Percentiles rank a stretch among this genome's conserved stretches.
phyloP scores from a whole-genome alignment of 305 asterid species.

The Fraxinus angustifolia region DNA sequence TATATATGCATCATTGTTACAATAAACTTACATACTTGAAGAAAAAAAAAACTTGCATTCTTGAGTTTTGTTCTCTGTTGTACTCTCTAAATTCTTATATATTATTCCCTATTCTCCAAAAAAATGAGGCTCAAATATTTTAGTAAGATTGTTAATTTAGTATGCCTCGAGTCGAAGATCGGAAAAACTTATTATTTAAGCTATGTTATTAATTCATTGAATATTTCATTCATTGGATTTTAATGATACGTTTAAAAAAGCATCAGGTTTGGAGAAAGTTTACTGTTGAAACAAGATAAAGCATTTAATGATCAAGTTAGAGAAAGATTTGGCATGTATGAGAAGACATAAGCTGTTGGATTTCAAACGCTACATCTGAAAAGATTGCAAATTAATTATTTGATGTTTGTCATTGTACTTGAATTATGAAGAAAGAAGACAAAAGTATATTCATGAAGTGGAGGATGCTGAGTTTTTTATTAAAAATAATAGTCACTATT shows the following conservation, averaged over 20 bases:
- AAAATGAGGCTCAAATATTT: no score
- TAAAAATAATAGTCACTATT: background rate
- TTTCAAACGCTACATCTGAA: background rate
- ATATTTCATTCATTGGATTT: no score
- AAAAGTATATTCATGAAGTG: background rate
- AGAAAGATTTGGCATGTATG: background rate
- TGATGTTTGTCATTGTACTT: background rate
- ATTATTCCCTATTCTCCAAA: no score
- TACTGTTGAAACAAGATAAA: background rate
- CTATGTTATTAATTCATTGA: background rate
- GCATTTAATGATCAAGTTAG: background rate
- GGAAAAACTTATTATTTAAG: no score
- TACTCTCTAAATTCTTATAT: background rate
- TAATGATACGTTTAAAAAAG: background rate
- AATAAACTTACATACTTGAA: background rate
- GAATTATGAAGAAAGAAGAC: background rate
- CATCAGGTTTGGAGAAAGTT: background rate
- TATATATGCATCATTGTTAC: background rate
- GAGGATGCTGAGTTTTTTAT: background rate
- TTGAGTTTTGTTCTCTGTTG: background rate
- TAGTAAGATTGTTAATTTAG: background rate
- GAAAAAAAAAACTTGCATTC: background rate
- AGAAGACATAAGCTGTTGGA: background rate
- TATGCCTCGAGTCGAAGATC: background rate
- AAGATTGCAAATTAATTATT: background rate